Base-by-base conservation (phyloP, 2,329 filamentous ascomycete genomes). In the Paraconiothyrium brasiliense region DNA sequence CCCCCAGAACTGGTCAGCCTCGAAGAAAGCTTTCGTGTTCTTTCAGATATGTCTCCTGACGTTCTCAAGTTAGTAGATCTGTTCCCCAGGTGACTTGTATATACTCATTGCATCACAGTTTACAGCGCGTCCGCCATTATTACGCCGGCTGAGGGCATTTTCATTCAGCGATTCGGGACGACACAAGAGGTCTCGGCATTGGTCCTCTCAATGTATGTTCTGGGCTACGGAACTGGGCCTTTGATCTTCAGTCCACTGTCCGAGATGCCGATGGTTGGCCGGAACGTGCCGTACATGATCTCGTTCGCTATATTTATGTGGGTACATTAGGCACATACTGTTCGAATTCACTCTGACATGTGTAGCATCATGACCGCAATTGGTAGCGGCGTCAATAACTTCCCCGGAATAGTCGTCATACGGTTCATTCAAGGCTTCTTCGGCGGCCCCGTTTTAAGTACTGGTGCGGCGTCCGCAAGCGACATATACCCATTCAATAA, bases 131-230 rank as follows among this genome's bases (percentile, higher is more conserved):
- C 78, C 6, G 73, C 80, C 14, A 82, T 87, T 57, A 86, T 85
- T 72, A 67, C 72, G 0, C 70, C 77, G 4, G 69, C 64, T 4
- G 69, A 67, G 20, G 50, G 50, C 9, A 35, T 51, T 32, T 50
- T 51, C 24, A 10, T 20, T 14, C 6, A 43, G 46, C 30, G 51
- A 22, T 59, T 32, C 41, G 79, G 79, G 44, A 82, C 88, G 48
- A 79, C 77, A 35, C 70, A 77, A 34, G 76, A 84, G 20, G 85
- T 94, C 32, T 90, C 89, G 1, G 92, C 92, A 1, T 76, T 96
- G 9, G 93, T 93, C 0, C 81, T 97, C 57, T 93, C 92, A 0
- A 84, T 90, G 1, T 97, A 92, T 71, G 92, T 97, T 54, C 83
- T 92, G 63, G 93, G 92, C 30, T 87, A 91, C 59, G 85, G 79